phyloP scores from a whole-genome alignment of 768 basidiomycete species.

The Naganishia vaughanmartiniae region DNA sequence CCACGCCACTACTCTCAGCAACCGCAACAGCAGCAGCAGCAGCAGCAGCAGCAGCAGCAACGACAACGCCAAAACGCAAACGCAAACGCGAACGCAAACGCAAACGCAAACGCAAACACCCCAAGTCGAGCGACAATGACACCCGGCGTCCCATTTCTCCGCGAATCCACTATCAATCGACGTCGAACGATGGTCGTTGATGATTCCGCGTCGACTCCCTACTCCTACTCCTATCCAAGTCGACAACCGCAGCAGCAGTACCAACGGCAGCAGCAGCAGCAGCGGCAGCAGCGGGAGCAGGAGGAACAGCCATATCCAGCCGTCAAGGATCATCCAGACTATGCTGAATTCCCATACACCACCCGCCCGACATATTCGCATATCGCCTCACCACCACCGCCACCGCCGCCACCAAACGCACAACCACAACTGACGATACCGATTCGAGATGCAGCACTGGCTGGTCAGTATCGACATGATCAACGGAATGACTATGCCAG shows the following conservation, averaged over 20 bases:
- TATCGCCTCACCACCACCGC: neutral
- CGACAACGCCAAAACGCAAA: neutral
- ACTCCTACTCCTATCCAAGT: neutral
- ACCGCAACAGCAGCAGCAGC: too few relatives aligned
- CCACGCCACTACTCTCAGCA: too few relatives aligned
- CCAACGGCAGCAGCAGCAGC: neutral
- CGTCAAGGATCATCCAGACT: conserved; percentile 7
- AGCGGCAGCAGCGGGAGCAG: too few relatives aligned
- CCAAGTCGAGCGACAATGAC: neutral
- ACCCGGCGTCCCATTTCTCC: neutral
- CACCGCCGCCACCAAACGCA: neutral
- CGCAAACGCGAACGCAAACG: neutral
- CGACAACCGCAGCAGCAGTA: neutral
- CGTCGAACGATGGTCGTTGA: neutral
- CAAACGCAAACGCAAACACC: neutral
- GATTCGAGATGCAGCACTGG: too few relatives aligned
- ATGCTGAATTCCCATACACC: neutral
- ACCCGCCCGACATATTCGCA: neutral
- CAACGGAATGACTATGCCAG: too few relatives aligned
- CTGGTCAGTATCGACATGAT: too few relatives aligned
- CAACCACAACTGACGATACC: neutral
- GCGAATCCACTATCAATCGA: neutral
- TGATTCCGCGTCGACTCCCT: neutral
- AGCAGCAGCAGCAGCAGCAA: too few relatives aligned
- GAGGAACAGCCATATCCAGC: too few relatives aligned